Base-by-base conservation (phyloP, 768 basidiomycete genomes). In the Pleurotus djamor region DNA sequence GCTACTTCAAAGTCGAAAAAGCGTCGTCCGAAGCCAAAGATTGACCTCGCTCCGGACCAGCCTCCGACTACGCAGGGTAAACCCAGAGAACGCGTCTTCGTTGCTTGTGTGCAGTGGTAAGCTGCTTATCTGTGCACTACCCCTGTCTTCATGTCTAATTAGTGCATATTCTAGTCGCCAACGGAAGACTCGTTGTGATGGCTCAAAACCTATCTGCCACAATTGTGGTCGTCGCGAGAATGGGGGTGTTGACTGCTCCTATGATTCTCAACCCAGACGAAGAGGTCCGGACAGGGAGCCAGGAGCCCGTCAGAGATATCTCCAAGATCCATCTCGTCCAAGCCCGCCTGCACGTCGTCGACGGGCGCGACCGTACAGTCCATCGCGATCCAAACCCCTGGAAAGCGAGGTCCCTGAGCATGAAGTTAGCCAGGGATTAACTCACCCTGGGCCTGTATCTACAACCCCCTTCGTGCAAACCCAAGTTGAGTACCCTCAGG, bases 21-120 rank as follows among this genome's bases (percentile, higher is more conserved):
- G 13, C 78, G 83, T 47, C 79, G 82, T 50, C 79, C 81, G 65
- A 84, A 86, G 63, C 79, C 81, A 33, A 83, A 71, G 45, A 87
- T 92, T 52, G 85, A 84, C 48, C 82, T 92, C 36, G 86, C 89
- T 2, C 79, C 87, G 3, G 87, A 88, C 66, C 91, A 92, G 65
- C 91, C 91, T 2, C 84, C 88, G 47, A 92, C 91, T 0, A 88
- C 89, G 0, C 88, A 92, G 68, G 91, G 91, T n/a, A 91, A 83
- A 64, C 86, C 83, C 17, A 80, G 91, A 16, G 81, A 83, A 16
- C 81, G 91, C 36, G 91, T 92, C 21, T 93, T 84, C 63, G 87
- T 92, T 41, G 91, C 91, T 21, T 93, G 91, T 69, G 32, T 87
- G 14, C 89, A 91, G 71, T 92, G 91, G 91, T 89, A 63, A 10